These are phyloP conservation scores for Trichophyton schoenleinii DNA, from an alignment of 2,329 filamentous ascomycete genomes.

Conservation along the genomic window DNA sequence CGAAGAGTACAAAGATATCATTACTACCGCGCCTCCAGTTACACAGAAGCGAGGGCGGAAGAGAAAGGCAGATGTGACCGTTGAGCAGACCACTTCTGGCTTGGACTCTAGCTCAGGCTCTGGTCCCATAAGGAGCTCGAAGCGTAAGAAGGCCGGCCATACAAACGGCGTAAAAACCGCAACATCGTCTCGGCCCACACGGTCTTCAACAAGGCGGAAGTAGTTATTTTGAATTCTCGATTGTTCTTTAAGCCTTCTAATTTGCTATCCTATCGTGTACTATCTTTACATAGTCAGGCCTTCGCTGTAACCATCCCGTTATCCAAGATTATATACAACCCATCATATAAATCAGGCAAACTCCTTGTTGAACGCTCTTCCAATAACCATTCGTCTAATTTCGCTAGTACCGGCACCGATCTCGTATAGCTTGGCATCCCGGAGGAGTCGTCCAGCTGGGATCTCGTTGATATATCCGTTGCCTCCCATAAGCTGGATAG, in stretches of 20 bases:
- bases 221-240: background rate
- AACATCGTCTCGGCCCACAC: background rate
- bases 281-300: slow-evolving; percentile 1
- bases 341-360: slow-evolving; percentile 25
- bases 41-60: slow-evolving; percentile 1
- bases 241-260: background rate
- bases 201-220: background rate
- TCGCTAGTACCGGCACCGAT: slow-evolving; percentile 95
- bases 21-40: background rate
- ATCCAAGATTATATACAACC: slow-evolving; percentile 2
- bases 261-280: background rate
- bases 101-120: background rate
- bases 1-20: background rate
- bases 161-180: background rate
- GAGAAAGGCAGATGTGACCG: slow-evolving; percentile 4
- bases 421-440: slow-evolving; percentile 77
- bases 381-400: slow-evolving; percentile 87
- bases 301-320: slow-evolving; percentile 1
- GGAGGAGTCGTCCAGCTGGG: slow-evolving; percentile 68
- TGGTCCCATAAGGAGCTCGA: background rate
- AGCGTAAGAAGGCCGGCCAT: background rate
- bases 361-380: slow-evolving; percentile 80
- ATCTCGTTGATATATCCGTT: slow-evolving; percentile 97
- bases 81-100: background rate
- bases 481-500: slow-evolving; percentile 67